Evolutionary conservation across 2,329 filamentous ascomycete genomes (phyloP).

Genomic region (Lasiodiplodia gonubiensis): DNA sequence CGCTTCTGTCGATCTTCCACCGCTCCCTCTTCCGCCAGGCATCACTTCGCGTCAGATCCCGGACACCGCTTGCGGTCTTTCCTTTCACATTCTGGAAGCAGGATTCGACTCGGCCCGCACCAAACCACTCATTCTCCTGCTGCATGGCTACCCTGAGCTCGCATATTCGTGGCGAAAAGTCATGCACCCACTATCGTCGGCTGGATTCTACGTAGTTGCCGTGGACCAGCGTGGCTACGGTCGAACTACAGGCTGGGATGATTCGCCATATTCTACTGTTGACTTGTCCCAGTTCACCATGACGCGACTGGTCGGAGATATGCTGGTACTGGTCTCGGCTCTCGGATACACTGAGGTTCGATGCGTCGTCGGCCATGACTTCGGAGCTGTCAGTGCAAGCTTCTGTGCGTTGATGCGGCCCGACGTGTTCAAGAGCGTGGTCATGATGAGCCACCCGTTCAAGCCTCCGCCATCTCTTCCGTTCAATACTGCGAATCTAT

Average conservation of each 20-base stretch:
- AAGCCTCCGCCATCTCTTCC: slow-evolving; percentile 58
- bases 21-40: slow-evolving; percentile 61
- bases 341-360: slow-evolving; percentile 64
- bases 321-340: slow-evolving; percentile 65
- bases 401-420: slow-evolving; percentile 66
- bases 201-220: slow-evolving; percentile 70
- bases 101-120: slow-evolving; percentile 49
- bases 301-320: slow-evolving; percentile 65
- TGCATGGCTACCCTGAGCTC: slow-evolving; percentile 72
- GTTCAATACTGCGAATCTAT: slow-evolving; percentile 51
- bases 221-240: slow-evolving; percentile 73
- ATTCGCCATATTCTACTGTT: slow-evolving; percentile 55
- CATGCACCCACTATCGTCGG: slow-evolving; percentile 62
- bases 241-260: slow-evolving; percentile 67
- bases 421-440: slow-evolving; percentile 66
- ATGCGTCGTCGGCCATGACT: slow-evolving; percentile 70
- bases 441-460: slow-evolving; percentile 71
- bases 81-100: slow-evolving; percentile 65
- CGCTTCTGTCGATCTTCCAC: slow-evolving; percentile 37
- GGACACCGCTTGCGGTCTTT: slow-evolving; percentile 61
- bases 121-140: slow-evolving; percentile 64
- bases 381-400: slow-evolving; percentile 66
- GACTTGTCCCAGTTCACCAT: slow-evolving; percentile 64
- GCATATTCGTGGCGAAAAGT: slow-evolving; percentile 73
- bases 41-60: slow-evolving; percentile 63